These are phyloP conservation scores for Maudiozyma bulderi DNA, from an alignment of 805 yeast genomes.

Conservation along the genomic window DNA sequence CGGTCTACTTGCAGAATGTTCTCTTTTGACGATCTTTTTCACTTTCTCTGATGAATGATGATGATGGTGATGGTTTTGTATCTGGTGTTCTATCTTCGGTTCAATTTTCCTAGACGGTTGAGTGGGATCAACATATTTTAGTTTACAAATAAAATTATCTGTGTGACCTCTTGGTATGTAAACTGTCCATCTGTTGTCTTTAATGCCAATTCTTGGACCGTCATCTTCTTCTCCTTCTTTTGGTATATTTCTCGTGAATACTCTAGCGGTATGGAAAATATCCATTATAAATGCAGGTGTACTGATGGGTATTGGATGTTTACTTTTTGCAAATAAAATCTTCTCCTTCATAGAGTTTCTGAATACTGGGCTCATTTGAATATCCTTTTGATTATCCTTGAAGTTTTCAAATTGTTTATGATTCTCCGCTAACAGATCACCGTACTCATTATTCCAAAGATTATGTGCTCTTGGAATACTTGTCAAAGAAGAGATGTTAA, in stretches of 20 bases:
- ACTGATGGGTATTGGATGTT: constrained; percentile 24
- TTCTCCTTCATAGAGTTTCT: constrained; percentile 28
- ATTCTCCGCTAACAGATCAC: constrained; percentile 16
- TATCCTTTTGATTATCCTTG: constrained; percentile 6
- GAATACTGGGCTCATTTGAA: constrained; percentile 16
- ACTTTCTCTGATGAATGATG: not conserved
- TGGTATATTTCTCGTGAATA: not conserved
- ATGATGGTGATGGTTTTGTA: no score
- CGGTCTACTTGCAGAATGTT: not conserved
- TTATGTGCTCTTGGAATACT: constrained; percentile 19
- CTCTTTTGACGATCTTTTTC: not conserved
- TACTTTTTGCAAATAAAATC: constrained; percentile 24
- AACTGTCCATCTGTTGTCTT: constrained; percentile 26
- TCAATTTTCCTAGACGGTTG: no score
- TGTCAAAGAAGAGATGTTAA: constrained; percentile 23
- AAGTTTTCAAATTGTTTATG: not conserved
- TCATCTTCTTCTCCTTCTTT: not conserved
- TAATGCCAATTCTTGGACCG: not conserved
- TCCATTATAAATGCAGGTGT: constrained; percentile 27
- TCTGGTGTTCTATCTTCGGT: no score
- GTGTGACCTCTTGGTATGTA: constrained; percentile 24
- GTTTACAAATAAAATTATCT: constrained; percentile 15
- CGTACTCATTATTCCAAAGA: constrained; percentile 25
- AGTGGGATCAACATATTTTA: constrained; percentile 1
- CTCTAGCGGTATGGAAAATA: constrained; percentile 12